Conservation (phyloP, 768 basidiomycete genomes). For the Boletus vermiculosoides region DNA sequence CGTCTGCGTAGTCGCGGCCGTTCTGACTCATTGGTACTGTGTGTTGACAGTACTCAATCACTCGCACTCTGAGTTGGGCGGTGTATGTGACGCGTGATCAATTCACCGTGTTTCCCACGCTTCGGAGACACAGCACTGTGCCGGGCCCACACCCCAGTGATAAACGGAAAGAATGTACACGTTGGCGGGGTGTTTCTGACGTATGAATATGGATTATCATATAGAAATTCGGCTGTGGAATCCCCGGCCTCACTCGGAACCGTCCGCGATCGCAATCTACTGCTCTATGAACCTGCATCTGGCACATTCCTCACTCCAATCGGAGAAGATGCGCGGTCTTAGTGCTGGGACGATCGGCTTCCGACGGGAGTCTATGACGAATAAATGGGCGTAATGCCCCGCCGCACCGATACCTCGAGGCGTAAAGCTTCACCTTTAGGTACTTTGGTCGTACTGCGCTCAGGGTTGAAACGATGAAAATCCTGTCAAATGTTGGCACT, state of each 20-base stretch:
- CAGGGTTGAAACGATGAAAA: conserved; percentile 34
- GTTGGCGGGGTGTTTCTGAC: conserved; percentile 25
- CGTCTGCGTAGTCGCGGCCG: conserved; percentile 70
- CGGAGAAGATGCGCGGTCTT: conserved; percentile 19
- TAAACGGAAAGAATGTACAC: conserved; percentile 31
- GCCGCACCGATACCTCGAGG: conserved; percentile 37
- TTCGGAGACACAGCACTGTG: conserved; percentile 9
- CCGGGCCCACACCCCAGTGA: conserved; percentile 20
- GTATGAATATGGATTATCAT: conserved; percentile 32
- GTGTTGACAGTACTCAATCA: conserved; percentile 58
- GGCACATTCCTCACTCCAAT: conserved; percentile 9
- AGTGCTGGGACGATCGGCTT: conserved; percentile 23
- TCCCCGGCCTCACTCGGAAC: conserved; percentile 22
- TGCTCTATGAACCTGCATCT: conserved; percentile 9
- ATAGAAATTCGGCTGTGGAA: conserved; percentile 25
- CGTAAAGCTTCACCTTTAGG: conserved; percentile 28
- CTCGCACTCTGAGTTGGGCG: conserved; percentile 43
- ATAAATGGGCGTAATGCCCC: conserved; percentile 28
- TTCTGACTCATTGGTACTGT: conserved; percentile 60
- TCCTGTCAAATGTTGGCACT: conserved; percentile 15
- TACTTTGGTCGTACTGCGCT: conserved; percentile 29
- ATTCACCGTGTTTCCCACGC: conserved; percentile 28
- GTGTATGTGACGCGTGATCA: conserved; percentile 22
- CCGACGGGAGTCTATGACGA: conserved; percentile 33
- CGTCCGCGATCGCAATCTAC: conserved; percentile 16